phyloP scores from a whole-genome alignment of 331 rosid species.

The Quercus phellos region DNA sequence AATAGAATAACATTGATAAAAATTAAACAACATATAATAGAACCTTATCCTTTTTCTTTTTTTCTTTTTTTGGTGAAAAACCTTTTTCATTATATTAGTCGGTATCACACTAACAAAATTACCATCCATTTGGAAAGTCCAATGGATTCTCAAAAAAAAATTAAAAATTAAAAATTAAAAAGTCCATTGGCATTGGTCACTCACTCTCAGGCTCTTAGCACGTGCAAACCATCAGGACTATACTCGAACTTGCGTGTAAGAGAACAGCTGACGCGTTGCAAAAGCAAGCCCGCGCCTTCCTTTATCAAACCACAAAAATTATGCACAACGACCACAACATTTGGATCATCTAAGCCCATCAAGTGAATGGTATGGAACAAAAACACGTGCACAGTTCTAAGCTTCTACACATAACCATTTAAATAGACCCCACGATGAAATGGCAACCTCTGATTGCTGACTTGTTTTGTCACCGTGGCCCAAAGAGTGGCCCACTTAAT shows the following conservation, averaged over 20 bases:
- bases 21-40: too few species aligned
- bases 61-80: too few species aligned
- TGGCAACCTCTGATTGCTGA: not conserved
- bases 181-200: conserved; percentile 13
- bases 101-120: too few species aligned
- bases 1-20: too few species aligned
- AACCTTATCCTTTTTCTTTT: too few species aligned
- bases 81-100: too few species aligned
- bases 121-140: too few species aligned
- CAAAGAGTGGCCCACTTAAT: not conserved
- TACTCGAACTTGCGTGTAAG: conserved; percentile 41
- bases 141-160: too few species aligned
- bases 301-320: conserved; percentile 31
- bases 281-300: conserved; percentile 16
- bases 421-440: conserved; percentile 9
- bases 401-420: conserved; percentile 21
- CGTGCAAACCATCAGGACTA: conserved; percentile 31
- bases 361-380: conserved; percentile 33
- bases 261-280: conserved; percentile 40
- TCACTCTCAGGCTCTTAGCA: not conserved
- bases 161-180: not conserved
- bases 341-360: conserved; percentile 39
- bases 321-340: conserved; percentile 2
- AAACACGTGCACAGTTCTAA: conserved; percentile 26
- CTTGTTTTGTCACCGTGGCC: not conserved